Percentiles rank a stretch among this genome's conserved stretches.
Conservation (phyloP, 2,329 filamentous ascomycete genomes). For the Cercospora sp. region DNA sequence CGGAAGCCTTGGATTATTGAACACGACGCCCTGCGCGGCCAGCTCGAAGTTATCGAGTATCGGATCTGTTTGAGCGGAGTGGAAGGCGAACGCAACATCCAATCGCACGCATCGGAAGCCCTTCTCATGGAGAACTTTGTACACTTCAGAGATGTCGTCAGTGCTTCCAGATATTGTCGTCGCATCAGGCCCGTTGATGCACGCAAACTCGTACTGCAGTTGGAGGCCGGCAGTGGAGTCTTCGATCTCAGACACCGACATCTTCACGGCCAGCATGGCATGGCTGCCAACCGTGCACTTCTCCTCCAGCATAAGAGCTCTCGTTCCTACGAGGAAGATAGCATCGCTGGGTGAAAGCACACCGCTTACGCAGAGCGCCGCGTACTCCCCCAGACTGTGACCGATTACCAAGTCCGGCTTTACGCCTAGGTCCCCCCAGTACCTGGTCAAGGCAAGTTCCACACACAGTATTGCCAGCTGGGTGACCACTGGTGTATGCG, state of each 20-base stretch:
- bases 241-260: constrained; percentile 18
- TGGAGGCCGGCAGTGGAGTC: constrained; percentile 1
- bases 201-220: constrained; percentile 29
- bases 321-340: constrained; percentile 41
- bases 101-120: constrained; percentile 24
- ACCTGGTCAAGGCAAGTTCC: constrained; percentile 45
- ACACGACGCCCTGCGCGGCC: constrained; percentile 26
- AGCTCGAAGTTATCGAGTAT: constrained; percentile 32
- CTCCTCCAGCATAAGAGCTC: constrained; percentile 38
- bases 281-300: constrained; percentile 33
- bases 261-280: constrained; percentile 31
- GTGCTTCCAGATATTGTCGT: constrained; percentile 32
- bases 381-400: constrained; percentile 45
- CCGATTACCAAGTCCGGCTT: constrained; percentile 35
- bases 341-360: constrained; percentile 41
- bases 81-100: constrained; percentile 36
- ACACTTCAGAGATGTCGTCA: constrained; percentile 19
- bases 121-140: constrained; percentile 9
- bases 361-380: constrained; percentile 41
- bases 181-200: constrained; percentile 32
- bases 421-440: constrained; percentile 36
- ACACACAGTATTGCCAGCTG: constrained; percentile 46
- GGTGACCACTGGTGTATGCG: constrained; percentile 25
- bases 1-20: constrained; percentile 35
- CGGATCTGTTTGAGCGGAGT: constrained; percentile 38